Evolutionary conservation across 1,284 basidiomycete species (phyloP).

Genomic region (Calocybe gambosa): DNA sequence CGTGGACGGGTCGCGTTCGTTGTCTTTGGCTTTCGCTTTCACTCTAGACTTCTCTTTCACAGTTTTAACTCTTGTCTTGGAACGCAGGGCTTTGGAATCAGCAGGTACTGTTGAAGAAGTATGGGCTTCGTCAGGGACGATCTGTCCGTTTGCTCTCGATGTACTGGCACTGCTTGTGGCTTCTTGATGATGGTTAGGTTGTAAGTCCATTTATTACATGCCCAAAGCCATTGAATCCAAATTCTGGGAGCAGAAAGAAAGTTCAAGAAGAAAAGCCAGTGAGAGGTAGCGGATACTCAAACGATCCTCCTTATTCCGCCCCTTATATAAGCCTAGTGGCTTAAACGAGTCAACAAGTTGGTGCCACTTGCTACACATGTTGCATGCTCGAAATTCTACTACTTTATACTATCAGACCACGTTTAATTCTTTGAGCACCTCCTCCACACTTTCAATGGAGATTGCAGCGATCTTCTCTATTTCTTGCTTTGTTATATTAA

Average conservation of each 20-base stretch:
- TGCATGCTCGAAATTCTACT: background rate
- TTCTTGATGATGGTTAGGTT: constrained; percentile 60
- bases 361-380: background rate
- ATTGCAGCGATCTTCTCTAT: constrained; percentile 59
- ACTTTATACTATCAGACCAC: too few species aligned
- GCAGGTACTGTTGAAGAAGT: constrained; percentile 25
- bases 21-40: constrained; percentile 32
- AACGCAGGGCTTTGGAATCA: constrained; percentile 53
- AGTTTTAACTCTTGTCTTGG: constrained; percentile 71
- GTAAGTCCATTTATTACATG: constrained; percentile 82
- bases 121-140: constrained; percentile 32
- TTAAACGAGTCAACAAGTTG: constrained; percentile 17
- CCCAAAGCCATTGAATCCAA: constrained; percentile 74
- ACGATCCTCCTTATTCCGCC: constrained; percentile 20
- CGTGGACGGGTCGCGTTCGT: constrained; percentile 29
- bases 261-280: constrained; percentile 26
- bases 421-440: constrained; percentile 40
- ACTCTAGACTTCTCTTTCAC: constrained; percentile 59
- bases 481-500: constrained; percentile 63
- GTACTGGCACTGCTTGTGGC: constrained; percentile 60
- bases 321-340: constrained; percentile 40
- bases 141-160: constrained; percentile 28
- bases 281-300: constrained; percentile 16
- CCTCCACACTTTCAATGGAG: constrained; percentile 58
- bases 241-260: constrained; percentile 26